phyloP scores from a whole-genome alignment of 345 rosid species.

The Eucalyptus lansdowneana region DNA sequence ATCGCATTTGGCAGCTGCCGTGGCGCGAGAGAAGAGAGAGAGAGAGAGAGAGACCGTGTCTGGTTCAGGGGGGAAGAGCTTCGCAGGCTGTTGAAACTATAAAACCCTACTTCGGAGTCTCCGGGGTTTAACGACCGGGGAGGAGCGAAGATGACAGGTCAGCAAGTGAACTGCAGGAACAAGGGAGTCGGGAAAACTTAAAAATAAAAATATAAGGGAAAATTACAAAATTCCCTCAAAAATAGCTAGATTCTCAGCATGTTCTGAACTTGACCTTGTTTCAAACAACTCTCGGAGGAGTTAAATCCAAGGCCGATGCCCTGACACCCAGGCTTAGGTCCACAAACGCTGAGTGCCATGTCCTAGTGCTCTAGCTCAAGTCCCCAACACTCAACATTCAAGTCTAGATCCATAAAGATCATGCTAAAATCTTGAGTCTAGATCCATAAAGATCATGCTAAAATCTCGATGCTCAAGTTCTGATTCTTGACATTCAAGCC shows the following conservation, averaged over 20 bases:
- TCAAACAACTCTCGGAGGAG: not conserved
- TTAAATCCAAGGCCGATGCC: not conserved
- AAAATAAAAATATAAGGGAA: not conserved
- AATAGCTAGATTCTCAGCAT: not conserved
- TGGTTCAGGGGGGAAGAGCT: not conserved
- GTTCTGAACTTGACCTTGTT: fast-evolving
- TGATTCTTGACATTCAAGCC: fast-evolving
- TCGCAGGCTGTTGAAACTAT: not conserved
- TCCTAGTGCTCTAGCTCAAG: not conserved
- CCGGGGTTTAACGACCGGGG: not conserved
- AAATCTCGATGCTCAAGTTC: fast-evolving
- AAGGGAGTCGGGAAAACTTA: not conserved
- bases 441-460: too few relatives aligned
- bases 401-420: too few relatives aligned
- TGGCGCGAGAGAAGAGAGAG: not conserved
- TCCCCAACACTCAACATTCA: not conserved
- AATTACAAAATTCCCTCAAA: not conserved
- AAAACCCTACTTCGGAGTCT: not conserved
- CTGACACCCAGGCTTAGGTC: not conserved
- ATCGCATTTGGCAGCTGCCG: not conserved
- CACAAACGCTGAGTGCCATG: fast-evolving
- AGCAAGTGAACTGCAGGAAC: not conserved
- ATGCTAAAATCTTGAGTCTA: too few relatives aligned
- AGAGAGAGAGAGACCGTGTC: not conserved
- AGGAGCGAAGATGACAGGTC: not conserved